Evolutionary conservation across 768 basidiomycete species (phyloP).

Genomic region (Tubosaeta sp.): DNA sequence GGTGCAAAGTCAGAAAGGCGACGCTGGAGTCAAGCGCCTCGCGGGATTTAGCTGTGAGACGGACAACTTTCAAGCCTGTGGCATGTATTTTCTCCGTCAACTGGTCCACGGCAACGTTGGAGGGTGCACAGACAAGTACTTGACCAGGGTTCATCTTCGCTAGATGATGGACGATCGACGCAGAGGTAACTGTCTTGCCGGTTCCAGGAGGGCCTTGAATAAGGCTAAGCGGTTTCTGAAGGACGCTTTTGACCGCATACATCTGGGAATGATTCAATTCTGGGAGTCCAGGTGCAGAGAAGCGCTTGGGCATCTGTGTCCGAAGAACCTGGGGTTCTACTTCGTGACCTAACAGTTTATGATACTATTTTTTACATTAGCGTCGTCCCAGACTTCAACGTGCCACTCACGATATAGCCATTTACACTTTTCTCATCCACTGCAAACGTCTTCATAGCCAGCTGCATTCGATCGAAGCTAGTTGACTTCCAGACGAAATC

Average conservation of each 20-base stretch:
- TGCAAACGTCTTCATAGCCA: slow-evolving; percentile 99
- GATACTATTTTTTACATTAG: slow-evolving; percentile 60
- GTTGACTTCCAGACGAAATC: slow-evolving; percentile 99
- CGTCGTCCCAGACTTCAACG: background rate
- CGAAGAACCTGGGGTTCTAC: slow-evolving; percentile 89
- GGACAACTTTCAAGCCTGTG: slow-evolving; percentile 98
- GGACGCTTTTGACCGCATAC: slow-evolving; percentile 98
- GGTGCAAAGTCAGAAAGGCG: slow-evolving; percentile 89
- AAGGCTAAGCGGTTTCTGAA: slow-evolving; percentile 95
- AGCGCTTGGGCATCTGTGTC: slow-evolving; percentile 94
- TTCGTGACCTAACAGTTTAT: slow-evolving; percentile 97
- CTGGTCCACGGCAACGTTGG: slow-evolving; percentile 99
- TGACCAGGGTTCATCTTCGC: slow-evolving; percentile 99
- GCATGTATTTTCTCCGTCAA: slow-evolving; percentile 97
- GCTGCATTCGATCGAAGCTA: slow-evolving; percentile 98
- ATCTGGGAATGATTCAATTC: slow-evolving; percentile 99
- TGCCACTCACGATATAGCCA: slow-evolving; percentile 85
- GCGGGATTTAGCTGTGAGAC: slow-evolving; percentile 95
- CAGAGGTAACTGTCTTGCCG: slow-evolving; percentile 98
- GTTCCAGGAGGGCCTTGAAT: slow-evolving; percentile 99
- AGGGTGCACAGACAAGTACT: slow-evolving; percentile 97
- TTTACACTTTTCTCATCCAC: slow-evolving; percentile 99
- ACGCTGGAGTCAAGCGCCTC: slow-evolving; percentile 98
- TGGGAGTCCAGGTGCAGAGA: slow-evolving; percentile 95
- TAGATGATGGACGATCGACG: slow-evolving; percentile 97